Percentiles rank a stretch among this genome's conserved stretches.
Conservation (phyloP, 2,329 filamentous ascomycete species). For the Annulohypoxylon truncatum region DNA sequence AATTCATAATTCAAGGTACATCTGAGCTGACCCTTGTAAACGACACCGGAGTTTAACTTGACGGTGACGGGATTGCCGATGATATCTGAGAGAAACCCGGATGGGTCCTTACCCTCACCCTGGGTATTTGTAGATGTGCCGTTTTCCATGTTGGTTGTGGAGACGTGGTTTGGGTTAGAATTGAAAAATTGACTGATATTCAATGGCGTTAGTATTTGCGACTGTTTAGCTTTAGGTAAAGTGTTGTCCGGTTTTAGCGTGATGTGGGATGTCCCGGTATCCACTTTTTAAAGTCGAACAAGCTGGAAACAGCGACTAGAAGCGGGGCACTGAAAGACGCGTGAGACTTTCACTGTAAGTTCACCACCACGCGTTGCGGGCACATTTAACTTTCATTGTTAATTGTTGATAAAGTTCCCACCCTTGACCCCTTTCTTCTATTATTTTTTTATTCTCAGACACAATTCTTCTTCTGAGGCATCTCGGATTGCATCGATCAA, state of each 20-base stretch:
- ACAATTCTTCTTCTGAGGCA: background rate
- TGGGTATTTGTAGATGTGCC: conserved; percentile 63
- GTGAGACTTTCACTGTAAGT: background rate
- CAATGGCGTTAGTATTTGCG: background rate
- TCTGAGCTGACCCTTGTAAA: conserved; percentile 83
- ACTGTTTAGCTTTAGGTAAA: background rate
- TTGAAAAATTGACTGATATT: background rate
- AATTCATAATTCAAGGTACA: background rate
- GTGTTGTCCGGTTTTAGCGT: background rate
- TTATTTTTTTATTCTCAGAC: background rate
- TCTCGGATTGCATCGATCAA: background rate
- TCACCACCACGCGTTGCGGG: background rate
- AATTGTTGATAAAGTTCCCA: background rate
- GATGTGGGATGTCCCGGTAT: background rate
- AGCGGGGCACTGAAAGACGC: conserved; percentile 7
- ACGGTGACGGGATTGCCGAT: conserved; percentile 94
- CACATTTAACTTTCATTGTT: background rate
- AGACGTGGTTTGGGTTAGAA: background rate
- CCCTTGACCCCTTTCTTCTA: background rate
- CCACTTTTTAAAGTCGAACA: background rate
- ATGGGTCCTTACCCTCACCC: conserved; percentile 88
- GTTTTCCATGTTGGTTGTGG: conserved; percentile 75
- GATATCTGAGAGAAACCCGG: conserved; percentile 91
- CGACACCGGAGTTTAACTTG: conserved; percentile 97
- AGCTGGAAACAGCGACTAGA: background rate